Evolutionary conservation across 306 rosid genomes (phyloP).

Genomic region (Acacia melanoxylon): DNA sequence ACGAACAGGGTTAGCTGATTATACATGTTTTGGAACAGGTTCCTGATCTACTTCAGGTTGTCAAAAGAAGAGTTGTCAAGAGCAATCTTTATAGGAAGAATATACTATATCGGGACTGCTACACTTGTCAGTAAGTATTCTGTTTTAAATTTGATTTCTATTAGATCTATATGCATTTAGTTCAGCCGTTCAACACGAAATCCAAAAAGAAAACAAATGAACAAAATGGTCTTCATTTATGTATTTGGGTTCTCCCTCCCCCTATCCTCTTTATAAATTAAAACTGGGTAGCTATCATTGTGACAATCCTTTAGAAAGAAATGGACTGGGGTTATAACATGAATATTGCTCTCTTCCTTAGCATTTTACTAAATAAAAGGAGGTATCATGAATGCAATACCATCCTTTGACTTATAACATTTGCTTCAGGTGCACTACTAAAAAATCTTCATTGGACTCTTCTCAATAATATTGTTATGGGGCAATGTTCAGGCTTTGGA

Average conservation of each 20-base stretch:
- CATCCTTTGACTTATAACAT: not conserved
- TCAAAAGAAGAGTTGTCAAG: constrained; percentile 79
- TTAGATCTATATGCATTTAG: constrained; percentile 20
- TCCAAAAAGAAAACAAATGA: not conserved
- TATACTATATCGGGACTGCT: constrained; percentile 78
- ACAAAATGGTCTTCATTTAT: not conserved
- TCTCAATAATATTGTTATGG: not conserved
- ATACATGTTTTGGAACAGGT: constrained; percentile 54
- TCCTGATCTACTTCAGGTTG: constrained; percentile 89
- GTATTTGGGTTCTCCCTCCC: not conserved
- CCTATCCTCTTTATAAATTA: not conserved
- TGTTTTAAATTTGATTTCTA: constrained; percentile 17
- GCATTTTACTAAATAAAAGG: not conserved
- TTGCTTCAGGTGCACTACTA: not conserved
- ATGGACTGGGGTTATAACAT: not conserved
- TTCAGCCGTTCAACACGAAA: constrained; percentile 12
- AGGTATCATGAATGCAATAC: not conserved
- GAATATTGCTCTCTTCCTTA: not conserved
- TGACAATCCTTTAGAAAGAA: not conserved
- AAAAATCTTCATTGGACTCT: not conserved
- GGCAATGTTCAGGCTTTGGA: not conserved
- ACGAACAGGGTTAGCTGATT: constrained; percentile 32
- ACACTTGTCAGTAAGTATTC: constrained; percentile 84
- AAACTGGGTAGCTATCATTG: not conserved
- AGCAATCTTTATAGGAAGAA: constrained; percentile 75